phyloP scores from a whole-genome alignment of 345 rosid genomes.

The Salix caprea region DNA sequence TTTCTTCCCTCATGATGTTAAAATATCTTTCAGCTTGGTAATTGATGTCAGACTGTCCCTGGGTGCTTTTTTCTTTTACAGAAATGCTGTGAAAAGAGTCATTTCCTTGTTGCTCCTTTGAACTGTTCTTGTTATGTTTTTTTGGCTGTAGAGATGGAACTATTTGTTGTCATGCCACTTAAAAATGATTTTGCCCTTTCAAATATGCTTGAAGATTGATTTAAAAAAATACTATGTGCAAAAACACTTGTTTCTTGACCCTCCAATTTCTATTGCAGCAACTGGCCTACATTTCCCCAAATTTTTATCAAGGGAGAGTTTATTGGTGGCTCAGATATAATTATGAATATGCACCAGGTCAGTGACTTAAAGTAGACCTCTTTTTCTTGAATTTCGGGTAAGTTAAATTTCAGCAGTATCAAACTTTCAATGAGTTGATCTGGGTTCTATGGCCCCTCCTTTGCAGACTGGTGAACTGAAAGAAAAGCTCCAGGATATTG shows the following conservation, averaged over 20 bases:
- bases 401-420: neutral
- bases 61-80: too few relatives aligned
- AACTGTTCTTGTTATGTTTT: neutral
- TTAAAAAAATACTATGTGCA: neutral
- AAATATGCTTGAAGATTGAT: neutral
- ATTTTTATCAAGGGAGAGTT: constrained; percentile 92
- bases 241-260: neutral
- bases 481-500: constrained; percentile 62
- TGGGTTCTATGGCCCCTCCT: neutral
- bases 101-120: neutral
- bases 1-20: too few relatives aligned
- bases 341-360: constrained; percentile 91
- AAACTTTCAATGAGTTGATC: constrained; percentile 1
- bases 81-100: too few relatives aligned
- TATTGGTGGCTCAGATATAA: constrained; percentile 90
- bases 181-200: neutral
- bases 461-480: constrained; percentile 77
- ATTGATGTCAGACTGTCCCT: too few relatives aligned
- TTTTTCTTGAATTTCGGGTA: neutral
- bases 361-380: neutral
- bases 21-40: too few relatives aligned
- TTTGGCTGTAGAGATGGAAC: neutral
- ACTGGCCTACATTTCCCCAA: constrained; percentile 98
- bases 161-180: neutral
- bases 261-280: constrained; percentile 40